These are phyloP conservation scores for Jamesozyma spencerorum DNA, from an alignment of 805 yeast genomes.

Conservation along the genomic window DNA sequence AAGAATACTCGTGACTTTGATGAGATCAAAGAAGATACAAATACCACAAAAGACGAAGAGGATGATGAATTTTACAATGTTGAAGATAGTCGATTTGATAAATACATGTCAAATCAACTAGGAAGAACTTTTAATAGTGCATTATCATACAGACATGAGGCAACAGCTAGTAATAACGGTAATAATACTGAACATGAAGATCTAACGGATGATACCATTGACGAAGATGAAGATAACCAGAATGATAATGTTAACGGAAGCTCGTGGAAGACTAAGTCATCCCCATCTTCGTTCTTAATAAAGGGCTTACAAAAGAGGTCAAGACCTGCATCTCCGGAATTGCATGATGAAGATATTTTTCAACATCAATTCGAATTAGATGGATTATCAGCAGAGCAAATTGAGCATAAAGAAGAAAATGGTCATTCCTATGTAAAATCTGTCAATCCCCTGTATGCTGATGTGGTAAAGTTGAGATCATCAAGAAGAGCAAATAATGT, in stretches of 20 bases:
- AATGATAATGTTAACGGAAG: background rate
- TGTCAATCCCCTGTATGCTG: constrained; percentile 47
- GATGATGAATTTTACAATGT: constrained; percentile 6
- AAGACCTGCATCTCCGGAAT: constrained; percentile 10
- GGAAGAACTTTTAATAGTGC: constrained; percentile 15
- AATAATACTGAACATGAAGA: background rate
- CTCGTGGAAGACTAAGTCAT: background rate
- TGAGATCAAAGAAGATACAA: constrained; percentile 14
- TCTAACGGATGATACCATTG: background rate
- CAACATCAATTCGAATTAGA: constrained; percentile 39
- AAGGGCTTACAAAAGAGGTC: constrained; percentile 10
- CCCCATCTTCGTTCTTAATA: constrained; percentile 8
- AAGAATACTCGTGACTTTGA: background rate
- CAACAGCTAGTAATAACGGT: background rate
- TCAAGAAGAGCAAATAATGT: constrained; percentile 12
- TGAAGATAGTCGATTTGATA: constrained; percentile 18
- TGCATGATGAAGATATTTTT: constrained; percentile 24
- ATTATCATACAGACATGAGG: background rate
- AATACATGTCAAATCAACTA: constrained; percentile 24
- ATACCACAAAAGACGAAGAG: constrained; percentile 4
- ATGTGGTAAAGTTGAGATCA: constrained; percentile 23
- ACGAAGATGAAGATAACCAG: constrained; percentile 16
- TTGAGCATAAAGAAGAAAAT: constrained; percentile 42
- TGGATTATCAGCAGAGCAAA: constrained; percentile 16
- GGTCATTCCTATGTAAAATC: constrained; percentile 62